A percentile compares a stretch with the other conserved stretches of the same genome.
phyloP scores from a whole-genome alignment of 495 filamentous ascomycete genomes.

The Polyplosphaeria fusca region DNA sequence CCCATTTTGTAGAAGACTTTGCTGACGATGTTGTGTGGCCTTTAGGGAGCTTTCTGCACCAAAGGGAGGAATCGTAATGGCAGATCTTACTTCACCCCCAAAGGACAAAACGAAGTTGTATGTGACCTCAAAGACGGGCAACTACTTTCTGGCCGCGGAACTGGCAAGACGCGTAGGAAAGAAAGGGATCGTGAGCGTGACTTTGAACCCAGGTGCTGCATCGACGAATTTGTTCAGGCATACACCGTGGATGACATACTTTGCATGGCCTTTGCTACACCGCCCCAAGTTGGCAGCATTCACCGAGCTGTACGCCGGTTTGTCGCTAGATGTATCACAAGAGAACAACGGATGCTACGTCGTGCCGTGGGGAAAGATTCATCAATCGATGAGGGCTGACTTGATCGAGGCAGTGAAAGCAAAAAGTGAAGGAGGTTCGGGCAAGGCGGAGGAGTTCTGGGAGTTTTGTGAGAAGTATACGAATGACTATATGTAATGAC shows the following conservation, averaged over 20 bases:
- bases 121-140: slow-evolving; percentile 20
- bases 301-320: slow-evolving; percentile 46
- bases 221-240: background rate
- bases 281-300: slow-evolving; percentile 49
- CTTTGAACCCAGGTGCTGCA: slow-evolving; percentile 8
- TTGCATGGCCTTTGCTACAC: no score
- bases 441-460: slow-evolving; percentile 40
- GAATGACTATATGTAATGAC: no score
- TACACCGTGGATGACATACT: background rate
- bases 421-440: slow-evolving; percentile 40
- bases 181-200: background rate
- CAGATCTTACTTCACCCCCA: no score
- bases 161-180: background rate
- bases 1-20: no score
- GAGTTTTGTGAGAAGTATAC: slow-evolving; percentile 43
- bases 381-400: slow-evolving; percentile 33
- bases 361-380: slow-evolving; percentile 43
- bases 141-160: slow-evolving; percentile 13
- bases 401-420: slow-evolving; percentile 37
- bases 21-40: no score
- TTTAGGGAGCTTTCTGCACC: no score
- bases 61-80: no score
- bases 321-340: slow-evolving; percentile 40
- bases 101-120: background rate
- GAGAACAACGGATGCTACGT: slow-evolving; percentile 41